These are phyloP conservation scores for Pneumocystis carinii DNA, from an alignment of 1,139 yeast genomes.

Conservation along the genomic window DNA sequence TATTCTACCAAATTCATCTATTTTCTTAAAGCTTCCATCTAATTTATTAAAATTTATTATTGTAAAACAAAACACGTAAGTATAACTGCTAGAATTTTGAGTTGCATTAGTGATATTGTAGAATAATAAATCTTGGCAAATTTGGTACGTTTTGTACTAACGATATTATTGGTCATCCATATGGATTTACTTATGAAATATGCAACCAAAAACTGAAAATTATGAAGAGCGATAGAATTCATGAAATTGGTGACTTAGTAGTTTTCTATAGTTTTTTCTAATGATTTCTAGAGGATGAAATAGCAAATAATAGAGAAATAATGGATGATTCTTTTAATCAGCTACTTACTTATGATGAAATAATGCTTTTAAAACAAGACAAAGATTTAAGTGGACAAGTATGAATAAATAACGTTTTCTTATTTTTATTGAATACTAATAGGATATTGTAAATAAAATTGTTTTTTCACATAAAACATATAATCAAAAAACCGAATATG, in stretches of 20 bases:
- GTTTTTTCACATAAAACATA: slow-evolving; percentile 74
- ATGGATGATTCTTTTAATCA: slow-evolving; percentile 69
- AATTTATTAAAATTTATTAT: neutral
- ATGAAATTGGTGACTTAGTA: slow-evolving; percentile 18
- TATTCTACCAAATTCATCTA: slow-evolving; percentile 19
- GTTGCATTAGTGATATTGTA: slow-evolving; percentile 14
- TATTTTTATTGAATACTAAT: slow-evolving; percentile 25
- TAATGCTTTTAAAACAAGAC: slow-evolving; percentile 55
- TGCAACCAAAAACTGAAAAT: slow-evolving; percentile 34
- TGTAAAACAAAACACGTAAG: neutral
- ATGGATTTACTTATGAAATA: slow-evolving; percentile 83
- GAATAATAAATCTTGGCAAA: slow-evolving; percentile 63
- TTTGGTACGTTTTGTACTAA: slow-evolving; percentile 73
- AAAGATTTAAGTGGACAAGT: slow-evolving; percentile 26
- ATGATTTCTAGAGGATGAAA: slow-evolving; percentile 27
- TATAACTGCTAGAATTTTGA: neutral
- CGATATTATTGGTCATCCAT: slow-evolving; percentile 63
- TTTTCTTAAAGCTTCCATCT: neutral
- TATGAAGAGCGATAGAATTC: slow-evolving; percentile 7
- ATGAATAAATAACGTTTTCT: neutral
- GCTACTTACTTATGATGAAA: slow-evolving; percentile 55
- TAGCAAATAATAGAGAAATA: slow-evolving; percentile 58
- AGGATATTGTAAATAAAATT: slow-evolving; percentile 65
- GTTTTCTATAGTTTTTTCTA: slow-evolving; percentile 11
- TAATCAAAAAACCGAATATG: slow-evolving; percentile 72